Evolutionary conservation across 2,329 filamentous ascomycete species (phyloP), one percentile per base, ranked within the genome.

Genomic region (Trichophyton benhamiae): DNA sequence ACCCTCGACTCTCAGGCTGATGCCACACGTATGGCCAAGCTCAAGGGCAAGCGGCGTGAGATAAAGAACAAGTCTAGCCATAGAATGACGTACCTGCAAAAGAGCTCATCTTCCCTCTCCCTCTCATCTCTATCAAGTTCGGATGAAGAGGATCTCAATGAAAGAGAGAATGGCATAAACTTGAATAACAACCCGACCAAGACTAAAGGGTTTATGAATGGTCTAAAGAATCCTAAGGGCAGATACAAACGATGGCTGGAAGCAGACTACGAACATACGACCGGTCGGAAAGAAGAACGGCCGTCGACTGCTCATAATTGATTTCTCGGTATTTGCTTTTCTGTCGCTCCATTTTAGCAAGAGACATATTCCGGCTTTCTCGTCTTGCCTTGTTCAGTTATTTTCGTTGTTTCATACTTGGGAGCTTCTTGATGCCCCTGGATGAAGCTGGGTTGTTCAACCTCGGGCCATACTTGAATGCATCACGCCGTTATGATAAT

Each of bases 21-120:
- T 61, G 87, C 89, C 8, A 81, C 91, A 63, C 79, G 83, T 65
- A 86, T 95, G 74, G 75, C 80, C 49, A 79, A 83, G 63, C 81
- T 95, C 78, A 96, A 96, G 78, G 76, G 85, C 48, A 81, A 85
- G 63, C 91, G 96, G 76, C 78, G 83, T 27, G 82, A 86, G 62
- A 76, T 81, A 66, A 96, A 94, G 82, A 88, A 88, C 79, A 77
- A 77, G 46, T 77, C 80, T 41, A 80, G 80, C 49, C 72, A 75
- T 13, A 76, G 81, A 5, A 74, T 79, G 61, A 76, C 83, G 3
- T 86, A 80, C 70, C 75, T 80, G 5, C 82, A 85, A 65, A 72
- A 63, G 17, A 57, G 53, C 73, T 20, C 44, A 48, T 76, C 78
- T 61, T 77, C 72, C 41, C 73, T 72, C 13, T 74, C 74, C 8